Conservation (phyloP, 257 asterid species). For the Forsythia viridissima region DNA sequence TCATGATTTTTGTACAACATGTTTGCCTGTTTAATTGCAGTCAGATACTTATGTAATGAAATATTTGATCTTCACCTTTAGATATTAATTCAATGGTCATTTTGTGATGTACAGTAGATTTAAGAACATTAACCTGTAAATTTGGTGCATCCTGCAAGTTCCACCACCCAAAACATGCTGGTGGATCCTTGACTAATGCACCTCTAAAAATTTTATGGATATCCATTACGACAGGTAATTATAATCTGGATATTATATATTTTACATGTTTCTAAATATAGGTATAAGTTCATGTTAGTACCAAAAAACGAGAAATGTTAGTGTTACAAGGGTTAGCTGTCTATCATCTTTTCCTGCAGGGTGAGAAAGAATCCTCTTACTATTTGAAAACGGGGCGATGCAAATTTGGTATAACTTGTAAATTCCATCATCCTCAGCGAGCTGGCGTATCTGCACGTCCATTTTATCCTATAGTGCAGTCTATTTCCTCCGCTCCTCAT, state of each 20-base stretch:
- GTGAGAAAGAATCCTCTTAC: slow-evolving; percentile 87
- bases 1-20: not conserved
- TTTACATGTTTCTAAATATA: too few species aligned
- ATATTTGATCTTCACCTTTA: not conserved
- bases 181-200: slow-evolving; percentile 61
- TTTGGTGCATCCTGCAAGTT: slow-evolving; percentile 84
- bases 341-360: slow-evolving; percentile 46
- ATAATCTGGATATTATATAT: too few species aligned
- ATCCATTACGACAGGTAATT: slow-evolving; percentile 79
- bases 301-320: too few species aligned
- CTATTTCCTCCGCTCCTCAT: slow-evolving; percentile 54
- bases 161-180: slow-evolving; percentile 82
- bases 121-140: slow-evolving; percentile 85
- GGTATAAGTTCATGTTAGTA: too few species aligned
- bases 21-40: too few species aligned
- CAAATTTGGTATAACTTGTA: slow-evolving; percentile 85
- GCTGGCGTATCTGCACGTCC: slow-evolving; percentile 78
- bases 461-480: slow-evolving; percentile 85
- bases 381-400: slow-evolving; percentile 97
- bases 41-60: not conserved
- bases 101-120: slow-evolving; percentile 55
- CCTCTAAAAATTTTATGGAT: slow-evolving; percentile 71
- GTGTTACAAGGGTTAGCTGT: not conserved
- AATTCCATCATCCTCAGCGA: slow-evolving; percentile 87
- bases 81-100: not conserved